Percentiles rank a stretch among this genome's conserved stretches.
Conservation (phyloP, 176 grass and related monocot genomes). For the Ensete ventricosum region DNA sequence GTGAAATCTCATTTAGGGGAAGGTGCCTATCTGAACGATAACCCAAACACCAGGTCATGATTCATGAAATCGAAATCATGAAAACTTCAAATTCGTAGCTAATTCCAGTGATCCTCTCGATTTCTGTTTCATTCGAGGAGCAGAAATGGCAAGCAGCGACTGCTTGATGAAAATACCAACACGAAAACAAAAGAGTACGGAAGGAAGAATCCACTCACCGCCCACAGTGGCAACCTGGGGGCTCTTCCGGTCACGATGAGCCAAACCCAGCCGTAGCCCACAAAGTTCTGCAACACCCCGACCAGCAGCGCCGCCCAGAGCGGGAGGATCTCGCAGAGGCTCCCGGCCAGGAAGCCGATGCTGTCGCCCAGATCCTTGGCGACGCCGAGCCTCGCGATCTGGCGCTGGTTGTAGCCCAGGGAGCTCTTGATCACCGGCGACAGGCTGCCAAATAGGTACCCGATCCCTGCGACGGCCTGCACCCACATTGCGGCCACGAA, state of each 20-base stretch:
- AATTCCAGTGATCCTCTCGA: no score
- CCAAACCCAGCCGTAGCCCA: slow-evolving; percentile 89
- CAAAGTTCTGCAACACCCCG: slow-evolving; percentile 56
- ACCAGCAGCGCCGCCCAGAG: slow-evolving; percentile 64
- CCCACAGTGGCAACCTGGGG: slow-evolving; percentile 52
- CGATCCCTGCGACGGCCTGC: slow-evolving; percentile 79
- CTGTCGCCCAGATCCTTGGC: slow-evolving; percentile 88
- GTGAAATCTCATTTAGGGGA: no score
- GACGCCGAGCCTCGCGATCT: slow-evolving; percentile 67
- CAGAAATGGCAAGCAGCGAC: not conserved
- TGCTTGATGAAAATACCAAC: not conserved
- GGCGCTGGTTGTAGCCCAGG: slow-evolving; percentile 84
- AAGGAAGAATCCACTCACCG: slow-evolving; percentile 28
- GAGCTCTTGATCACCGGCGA: slow-evolving; percentile 68
- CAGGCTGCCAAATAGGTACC: slow-evolving; percentile 80
- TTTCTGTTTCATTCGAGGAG: not conserved
- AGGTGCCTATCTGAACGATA: no score
- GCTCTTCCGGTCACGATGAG: slow-evolving; percentile 60
- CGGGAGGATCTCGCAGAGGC: slow-evolving; percentile 56
- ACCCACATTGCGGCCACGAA: slow-evolving; percentile 94
- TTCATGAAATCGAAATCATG: no score
- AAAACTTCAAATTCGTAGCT: no score
- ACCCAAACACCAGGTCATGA: no score
- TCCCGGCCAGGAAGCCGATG: slow-evolving; percentile 76
- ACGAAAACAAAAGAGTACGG: not conserved